Conservation (phyloP, 371 early-diverging fungal species). For the Mortierella sp. region DNA sequence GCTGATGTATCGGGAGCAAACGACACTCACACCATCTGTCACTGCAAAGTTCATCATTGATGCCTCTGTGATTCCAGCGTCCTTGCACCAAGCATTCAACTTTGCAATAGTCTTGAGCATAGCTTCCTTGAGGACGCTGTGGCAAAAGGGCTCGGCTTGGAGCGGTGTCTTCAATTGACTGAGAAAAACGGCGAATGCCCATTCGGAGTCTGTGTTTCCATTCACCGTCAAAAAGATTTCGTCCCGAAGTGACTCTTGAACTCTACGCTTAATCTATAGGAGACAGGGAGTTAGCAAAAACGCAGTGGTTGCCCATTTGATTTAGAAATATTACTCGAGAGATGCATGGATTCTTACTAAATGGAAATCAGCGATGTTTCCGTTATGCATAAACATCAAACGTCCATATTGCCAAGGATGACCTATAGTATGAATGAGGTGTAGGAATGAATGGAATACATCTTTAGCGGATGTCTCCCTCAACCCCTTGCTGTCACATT, state of each 20-base stretch:
- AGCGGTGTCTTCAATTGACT: slow-evolving; percentile 62
- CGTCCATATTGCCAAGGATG: slow-evolving; percentile 83
- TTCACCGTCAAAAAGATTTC: slow-evolving; percentile 81
- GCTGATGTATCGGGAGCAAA: slow-evolving; percentile 85
- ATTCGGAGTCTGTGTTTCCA: slow-evolving; percentile 91
- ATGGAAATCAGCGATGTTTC: slow-evolving; percentile 79
- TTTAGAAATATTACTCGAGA: background rate
- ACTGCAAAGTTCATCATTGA: slow-evolving; percentile 91
- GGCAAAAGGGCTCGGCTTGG: slow-evolving; percentile 51
- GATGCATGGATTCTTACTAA: slow-evolving; percentile 56
- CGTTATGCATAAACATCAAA: slow-evolving; percentile 94
- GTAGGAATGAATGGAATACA: background rate
- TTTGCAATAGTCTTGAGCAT: slow-evolving; percentile 84
- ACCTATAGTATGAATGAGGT: slow-evolving; percentile 31
- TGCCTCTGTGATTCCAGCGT: slow-evolving; percentile 74
- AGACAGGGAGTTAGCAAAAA: background rate
- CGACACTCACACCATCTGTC: slow-evolving; percentile 85
- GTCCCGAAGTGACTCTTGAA: slow-evolving; percentile 76
- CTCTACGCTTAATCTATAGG: slow-evolving; percentile 76
- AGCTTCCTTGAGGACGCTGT: slow-evolving; percentile 76
- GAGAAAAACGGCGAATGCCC: slow-evolving; percentile 89
- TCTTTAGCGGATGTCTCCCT: too few relatives aligned
- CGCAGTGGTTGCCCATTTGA: background rate
- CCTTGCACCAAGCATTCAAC: slow-evolving; percentile 79
- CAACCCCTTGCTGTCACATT: too few relatives aligned